A percentile compares a stretch with the other conserved stretches of the same genome.
phyloP scores from a whole-genome alignment of 495 filamentous ascomycete species.

The Xylaria curta region DNA sequence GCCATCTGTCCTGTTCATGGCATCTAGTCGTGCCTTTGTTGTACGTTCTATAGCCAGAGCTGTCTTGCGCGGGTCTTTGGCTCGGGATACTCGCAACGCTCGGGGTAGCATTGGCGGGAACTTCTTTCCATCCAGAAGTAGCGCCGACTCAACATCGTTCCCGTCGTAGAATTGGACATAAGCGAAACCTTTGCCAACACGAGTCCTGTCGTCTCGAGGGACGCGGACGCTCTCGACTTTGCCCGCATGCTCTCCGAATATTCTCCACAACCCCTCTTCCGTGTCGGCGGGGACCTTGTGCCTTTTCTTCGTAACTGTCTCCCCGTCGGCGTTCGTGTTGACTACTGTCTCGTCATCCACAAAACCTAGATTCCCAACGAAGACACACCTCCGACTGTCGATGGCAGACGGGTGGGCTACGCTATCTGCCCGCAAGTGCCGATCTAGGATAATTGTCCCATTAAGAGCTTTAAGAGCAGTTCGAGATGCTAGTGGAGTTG shows the following conservation, averaged over 20 bases:
- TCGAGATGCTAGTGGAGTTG: constrained; percentile 71
- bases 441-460: constrained; percentile 80
- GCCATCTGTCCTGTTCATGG: constrained; percentile 31
- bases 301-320: constrained; percentile 67
- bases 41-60: constrained; percentile 53
- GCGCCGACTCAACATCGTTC: constrained; percentile 85
- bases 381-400: constrained; percentile 89
- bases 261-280: constrained; percentile 94
- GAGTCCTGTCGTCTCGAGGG: constrained; percentile 84
- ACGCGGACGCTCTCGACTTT: constrained; percentile 92
- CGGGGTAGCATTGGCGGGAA: constrained; percentile 92
- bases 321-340: constrained; percentile 63
- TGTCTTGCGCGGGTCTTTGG: constrained; percentile 78
- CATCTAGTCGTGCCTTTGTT: constrained; percentile 33
- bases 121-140: constrained; percentile 86
- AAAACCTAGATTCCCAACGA: constrained; percentile 95
- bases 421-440: constrained; percentile 88
- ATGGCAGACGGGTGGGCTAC: constrained; percentile 84
- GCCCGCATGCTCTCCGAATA: constrained; percentile 75
- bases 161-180: constrained; percentile 94
- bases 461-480: constrained; percentile 81
- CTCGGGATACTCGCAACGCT: constrained; percentile 82
- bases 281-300: constrained; percentile 78
- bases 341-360: constrained; percentile 80
- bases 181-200: constrained; percentile 96